Percentiles rank a stretch among this genome's conserved stretches.
Conservation (phyloP, 352 stramenopile genomes). For the Globisporangium lucens region DNA sequence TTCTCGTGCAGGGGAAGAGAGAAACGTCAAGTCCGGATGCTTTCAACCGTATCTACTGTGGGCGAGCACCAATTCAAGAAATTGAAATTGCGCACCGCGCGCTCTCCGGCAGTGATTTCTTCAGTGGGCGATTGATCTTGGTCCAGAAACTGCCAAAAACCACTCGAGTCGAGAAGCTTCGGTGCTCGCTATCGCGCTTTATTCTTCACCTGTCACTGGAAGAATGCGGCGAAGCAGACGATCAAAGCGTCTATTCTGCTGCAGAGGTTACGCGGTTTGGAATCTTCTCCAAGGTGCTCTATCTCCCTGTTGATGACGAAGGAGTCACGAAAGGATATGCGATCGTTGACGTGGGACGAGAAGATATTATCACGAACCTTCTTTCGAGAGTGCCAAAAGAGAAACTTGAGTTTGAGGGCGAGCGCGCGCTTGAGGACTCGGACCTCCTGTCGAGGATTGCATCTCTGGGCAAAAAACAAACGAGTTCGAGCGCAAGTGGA, state of each 20-base stretch:
- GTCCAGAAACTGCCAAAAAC: slow-evolving; percentile 72
- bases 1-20: slow-evolving; percentile 37
- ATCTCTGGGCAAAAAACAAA: not conserved
- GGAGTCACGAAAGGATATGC: slow-evolving; percentile 55
- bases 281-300: slow-evolving; percentile 55
- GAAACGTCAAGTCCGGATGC: slow-evolving; percentile 32
- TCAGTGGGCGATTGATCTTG: slow-evolving; percentile 50
- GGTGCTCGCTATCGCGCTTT: slow-evolving; percentile 45
- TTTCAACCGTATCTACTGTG: slow-evolving; percentile 52
- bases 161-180: slow-evolving; percentile 34
- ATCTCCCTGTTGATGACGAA: slow-evolving; percentile 46
- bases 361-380: slow-evolving; percentile 59
- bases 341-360: slow-evolving; percentile 61
- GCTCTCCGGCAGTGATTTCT: slow-evolving; percentile 35
- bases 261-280: slow-evolving; percentile 59
- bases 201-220: slow-evolving; percentile 64
- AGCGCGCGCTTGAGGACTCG: slow-evolving; percentile 36
- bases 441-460: slow-evolving; percentile 39
- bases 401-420: slow-evolving; percentile 61
- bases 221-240: slow-evolving; percentile 73
- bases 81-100: slow-evolving; percentile 36
- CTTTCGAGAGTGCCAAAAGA: slow-evolving; percentile 42
- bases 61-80: slow-evolving; percentile 56
- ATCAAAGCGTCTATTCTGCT: slow-evolving; percentile 71
- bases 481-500: not conserved